Base-by-base conservation (phyloP, 345 rosid genomes). In the Hibiscus tridactylites region DNA sequence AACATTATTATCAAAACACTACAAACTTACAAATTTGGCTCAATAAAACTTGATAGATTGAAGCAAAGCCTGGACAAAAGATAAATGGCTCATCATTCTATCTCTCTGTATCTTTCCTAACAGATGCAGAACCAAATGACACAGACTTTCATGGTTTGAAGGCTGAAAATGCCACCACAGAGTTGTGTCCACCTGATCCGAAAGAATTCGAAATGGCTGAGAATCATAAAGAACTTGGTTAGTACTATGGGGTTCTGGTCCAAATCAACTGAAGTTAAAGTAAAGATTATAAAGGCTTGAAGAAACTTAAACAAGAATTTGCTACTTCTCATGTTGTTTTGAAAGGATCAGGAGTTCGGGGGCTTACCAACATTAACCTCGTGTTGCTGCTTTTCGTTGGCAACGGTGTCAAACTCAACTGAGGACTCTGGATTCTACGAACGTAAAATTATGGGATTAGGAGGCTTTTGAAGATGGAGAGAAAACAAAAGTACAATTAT, bases 101-200 rank as follows among this genome's bases (percentile, higher is more conserved):
- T 21, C 24, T 21, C 24, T 54, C 37, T 33, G 37, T 33, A 17
- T 54, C 24, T 54, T 28, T 65, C 6, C 59, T 29, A 39, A 50
- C 57, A 70, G 70, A 26, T 68, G 54, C 76, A 63, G 28, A 59
- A 28, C 33, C 28, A 70, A 37, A 54, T 57, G 70, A 28, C 81
- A 4, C 1, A 29, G 66, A 65, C 61, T 61, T 71, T 92, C 91
- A 96, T 52, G 98, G 95, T 16, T 64, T 42, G 68, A 64, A 64
- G 8, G 68, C 68, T 2, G 68, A 64, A 19, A 64, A 64, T 42
- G 68, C 68, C 15, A 64, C 68, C 3, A 64, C 99, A 0, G 98
- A 92, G 88, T 96, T 96, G 81, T 96, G 99, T 83, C 99, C 99
- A 71, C 98, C 98, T 6, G 92, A 92, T 31, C 99, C 99, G 1